phyloP scores from a whole-genome alignment of 306 rosid species.

The Trifolium pratense region DNA sequence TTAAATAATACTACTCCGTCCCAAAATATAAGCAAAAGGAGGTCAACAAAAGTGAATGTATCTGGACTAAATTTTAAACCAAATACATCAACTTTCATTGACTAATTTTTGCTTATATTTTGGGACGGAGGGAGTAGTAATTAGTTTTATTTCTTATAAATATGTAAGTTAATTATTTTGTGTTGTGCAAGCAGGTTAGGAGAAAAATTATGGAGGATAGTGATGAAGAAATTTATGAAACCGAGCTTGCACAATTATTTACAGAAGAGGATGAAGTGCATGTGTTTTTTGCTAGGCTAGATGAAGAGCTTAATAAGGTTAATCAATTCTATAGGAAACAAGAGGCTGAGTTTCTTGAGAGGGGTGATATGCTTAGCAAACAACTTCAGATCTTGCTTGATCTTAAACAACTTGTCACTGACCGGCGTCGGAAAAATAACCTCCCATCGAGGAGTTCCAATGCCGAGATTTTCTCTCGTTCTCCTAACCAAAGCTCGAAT shows the following conservation, averaged over 20 bases:
- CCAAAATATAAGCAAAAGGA: too few relatives aligned
- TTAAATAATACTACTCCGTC: too few relatives aligned
- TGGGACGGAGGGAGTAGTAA: too few relatives aligned
- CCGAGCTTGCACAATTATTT: conserved; percentile 80
- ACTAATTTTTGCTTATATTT: too few relatives aligned
- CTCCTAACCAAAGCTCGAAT: conserved; percentile 53
- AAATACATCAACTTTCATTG: too few relatives aligned
- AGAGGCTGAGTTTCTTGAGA: conserved; percentile 73
- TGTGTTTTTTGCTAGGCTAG: conserved; percentile 65
- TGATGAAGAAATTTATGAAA: conserved; percentile 64
- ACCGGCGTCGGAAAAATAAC: conserved; percentile 51
- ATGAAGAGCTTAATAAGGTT: conserved; percentile 81
- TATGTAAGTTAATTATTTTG: conserved; percentile 18
- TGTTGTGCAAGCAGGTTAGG: conserved; percentile 60
- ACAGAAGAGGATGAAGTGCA: conserved; percentile 73
- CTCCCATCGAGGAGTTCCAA: conserved; percentile 9
- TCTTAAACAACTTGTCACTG: conserved; percentile 58
- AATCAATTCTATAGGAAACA: conserved; percentile 68
- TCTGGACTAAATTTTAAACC: too few relatives aligned
- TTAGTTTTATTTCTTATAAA: background rate
- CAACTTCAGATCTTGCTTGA: conserved; percentile 66
- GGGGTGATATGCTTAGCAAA: conserved; percentile 66
- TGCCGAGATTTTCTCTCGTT: conserved; percentile 40
- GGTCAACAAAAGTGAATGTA: too few relatives aligned
- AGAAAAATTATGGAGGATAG: conserved; percentile 53